phyloP scores from a whole-genome alignment of 108 stramenopile species.

The Tribonema minus region DNA sequence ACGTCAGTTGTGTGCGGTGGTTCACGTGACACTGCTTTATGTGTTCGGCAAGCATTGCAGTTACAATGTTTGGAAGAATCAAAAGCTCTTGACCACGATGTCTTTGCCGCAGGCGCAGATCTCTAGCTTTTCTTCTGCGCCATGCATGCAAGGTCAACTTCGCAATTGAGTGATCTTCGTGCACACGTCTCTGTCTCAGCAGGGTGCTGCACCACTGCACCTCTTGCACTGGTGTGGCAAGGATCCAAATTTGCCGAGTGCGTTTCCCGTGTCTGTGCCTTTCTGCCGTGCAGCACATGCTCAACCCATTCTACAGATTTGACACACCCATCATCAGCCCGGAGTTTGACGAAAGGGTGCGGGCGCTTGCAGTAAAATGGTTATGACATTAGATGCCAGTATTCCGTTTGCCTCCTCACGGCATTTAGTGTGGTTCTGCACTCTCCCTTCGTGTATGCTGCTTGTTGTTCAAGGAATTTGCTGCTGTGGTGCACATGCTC shows the following conservation, averaged over 20 bases:
- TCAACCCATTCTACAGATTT: slow-evolving; percentile 90
- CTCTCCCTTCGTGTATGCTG: too few species aligned
- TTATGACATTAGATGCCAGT: too few species aligned
- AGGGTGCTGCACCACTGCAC: neutral
- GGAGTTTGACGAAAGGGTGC: slow-evolving; percentile 76
- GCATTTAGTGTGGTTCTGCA: too few species aligned
- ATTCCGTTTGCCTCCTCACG: too few species aligned
- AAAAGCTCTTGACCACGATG: too few species aligned
- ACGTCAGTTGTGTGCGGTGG: neutral
- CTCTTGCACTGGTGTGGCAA: too few species aligned
- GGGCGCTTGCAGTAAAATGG: slow-evolving; percentile 34
- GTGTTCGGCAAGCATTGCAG: neutral
- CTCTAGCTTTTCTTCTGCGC: neutral
- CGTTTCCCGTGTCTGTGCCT: neutral
- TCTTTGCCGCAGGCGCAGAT: neutral
- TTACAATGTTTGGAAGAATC: too few species aligned
- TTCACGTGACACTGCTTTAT: neutral
- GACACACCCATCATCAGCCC: slow-evolving; percentile 78
- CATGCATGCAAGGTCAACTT: neutral
- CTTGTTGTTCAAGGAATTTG: too few species aligned
- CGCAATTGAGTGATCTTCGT: neutral
- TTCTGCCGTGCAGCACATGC: slow-evolving; percentile 52
- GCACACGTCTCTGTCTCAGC: neutral
- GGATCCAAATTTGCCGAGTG: too few species aligned
- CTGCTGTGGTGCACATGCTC: too few species aligned